Conservation (phyloP, 202 grass and related monocot species). For the Eragrostis tef region DNA sequence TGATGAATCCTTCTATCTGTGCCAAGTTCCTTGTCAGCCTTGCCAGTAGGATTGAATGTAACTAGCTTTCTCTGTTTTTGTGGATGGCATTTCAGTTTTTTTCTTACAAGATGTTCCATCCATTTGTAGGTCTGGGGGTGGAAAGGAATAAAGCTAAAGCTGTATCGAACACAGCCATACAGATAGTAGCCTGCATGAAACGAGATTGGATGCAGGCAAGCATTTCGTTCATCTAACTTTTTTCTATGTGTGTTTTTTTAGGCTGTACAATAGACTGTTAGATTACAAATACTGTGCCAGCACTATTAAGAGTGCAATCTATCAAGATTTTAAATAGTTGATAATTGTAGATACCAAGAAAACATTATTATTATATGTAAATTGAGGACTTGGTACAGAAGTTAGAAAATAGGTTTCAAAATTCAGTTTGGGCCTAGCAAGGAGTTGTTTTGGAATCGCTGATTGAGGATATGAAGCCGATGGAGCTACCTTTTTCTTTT, state of each 20-base stretch:
- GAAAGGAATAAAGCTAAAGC: conserved; percentile 61
- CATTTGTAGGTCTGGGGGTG: conserved; percentile 63
- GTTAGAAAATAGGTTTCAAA: neutral
- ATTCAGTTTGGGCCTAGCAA: neutral
- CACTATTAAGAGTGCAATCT: neutral
- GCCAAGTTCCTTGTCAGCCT: neutral
- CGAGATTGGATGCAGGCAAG: conserved; percentile 94
- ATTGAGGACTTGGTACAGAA: neutral
- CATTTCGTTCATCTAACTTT: conserved; percentile 14
- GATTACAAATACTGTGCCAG: neutral
- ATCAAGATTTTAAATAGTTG: too few relatives aligned
- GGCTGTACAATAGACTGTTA: neutral
- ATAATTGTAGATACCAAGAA: neutral
- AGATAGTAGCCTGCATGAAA: conserved; percentile 89
- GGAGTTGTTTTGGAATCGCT: neutral
- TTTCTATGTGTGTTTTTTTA: too few relatives aligned
- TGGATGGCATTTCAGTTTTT: too few relatives aligned
- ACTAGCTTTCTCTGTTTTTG: neutral
- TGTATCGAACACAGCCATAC: conserved; percentile 63
- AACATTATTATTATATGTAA: neutral
- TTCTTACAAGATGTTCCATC: conserved; percentile 8
- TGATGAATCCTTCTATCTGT: too few relatives aligned
- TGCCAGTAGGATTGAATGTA: conserved; percentile 8
- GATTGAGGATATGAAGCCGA: neutral
- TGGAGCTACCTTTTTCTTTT: neutral